Evolutionary conservation across 371 early-diverging fungal species (phyloP).

Genomic region (Mortierella sp.): DNA sequence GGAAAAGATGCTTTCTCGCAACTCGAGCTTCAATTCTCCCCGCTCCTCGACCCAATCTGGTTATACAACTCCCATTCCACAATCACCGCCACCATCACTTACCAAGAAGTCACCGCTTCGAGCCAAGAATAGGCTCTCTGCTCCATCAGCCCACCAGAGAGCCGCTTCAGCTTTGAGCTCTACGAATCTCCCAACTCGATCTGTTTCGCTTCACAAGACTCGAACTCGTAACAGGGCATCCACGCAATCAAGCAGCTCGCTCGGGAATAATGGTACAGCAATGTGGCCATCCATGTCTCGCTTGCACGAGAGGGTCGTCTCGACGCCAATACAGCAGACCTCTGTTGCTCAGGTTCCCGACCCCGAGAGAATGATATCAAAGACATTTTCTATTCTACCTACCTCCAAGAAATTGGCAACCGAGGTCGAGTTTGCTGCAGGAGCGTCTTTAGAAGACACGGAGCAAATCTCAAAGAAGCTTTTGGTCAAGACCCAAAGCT

Average conservation of each 20-base stretch:
- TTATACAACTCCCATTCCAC: neutral
- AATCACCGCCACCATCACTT: conserved; percentile 7
- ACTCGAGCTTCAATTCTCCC: neutral
- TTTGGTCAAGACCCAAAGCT: conserved; percentile 16
- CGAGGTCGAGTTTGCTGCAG: neutral
- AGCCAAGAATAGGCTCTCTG: conserved; percentile 5
- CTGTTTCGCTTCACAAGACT: neutral
- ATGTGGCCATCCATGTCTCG: conserved; percentile 24
- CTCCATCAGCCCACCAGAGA: conserved; percentile 1
- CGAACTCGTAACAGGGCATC: conserved; percentile 2
- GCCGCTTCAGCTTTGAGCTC: neutral
- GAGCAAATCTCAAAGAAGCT: conserved; percentile 8
- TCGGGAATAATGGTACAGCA: neutral
- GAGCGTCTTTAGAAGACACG: neutral
- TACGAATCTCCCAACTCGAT: neutral
- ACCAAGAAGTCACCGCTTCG: conserved; percentile 11
- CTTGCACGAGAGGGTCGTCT: neutral
- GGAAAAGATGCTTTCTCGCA: neutral
- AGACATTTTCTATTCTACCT: neutral
- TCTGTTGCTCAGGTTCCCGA: neutral
- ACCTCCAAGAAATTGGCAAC: neutral
- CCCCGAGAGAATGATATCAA: neutral
- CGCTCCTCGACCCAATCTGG: neutral
- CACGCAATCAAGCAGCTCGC: neutral
- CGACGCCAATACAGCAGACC: neutral